Conservation (phyloP, 306 rosid species). For the Delonix regia region DNA sequence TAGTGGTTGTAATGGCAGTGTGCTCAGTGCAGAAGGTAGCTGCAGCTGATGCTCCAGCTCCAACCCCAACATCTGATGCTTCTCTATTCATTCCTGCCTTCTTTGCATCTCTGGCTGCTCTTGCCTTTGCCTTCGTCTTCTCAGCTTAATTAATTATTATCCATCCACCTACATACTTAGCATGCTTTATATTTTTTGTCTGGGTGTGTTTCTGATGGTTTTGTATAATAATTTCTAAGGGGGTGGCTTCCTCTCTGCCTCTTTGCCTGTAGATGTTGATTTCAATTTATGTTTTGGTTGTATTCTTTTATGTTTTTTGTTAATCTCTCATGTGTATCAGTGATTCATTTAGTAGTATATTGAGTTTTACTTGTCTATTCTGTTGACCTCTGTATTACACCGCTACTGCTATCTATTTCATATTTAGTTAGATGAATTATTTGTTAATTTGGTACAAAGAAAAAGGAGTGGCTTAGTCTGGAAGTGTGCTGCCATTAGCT, state of each 20-base stretch:
- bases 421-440: background rate
- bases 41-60: conserved; percentile 54
- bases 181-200: background rate
- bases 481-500: conserved; percentile 3
- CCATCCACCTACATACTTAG: no score
- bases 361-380: conserved; percentile 35
- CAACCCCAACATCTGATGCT: conserved; percentile 51
- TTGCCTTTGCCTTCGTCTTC: conserved; percentile 48
- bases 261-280: background rate
- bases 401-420: background rate
- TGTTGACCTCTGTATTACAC: background rate
- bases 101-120: conserved; percentile 45
- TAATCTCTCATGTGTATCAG: conserved; percentile 24
- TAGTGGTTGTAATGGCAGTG: conserved; percentile 43
- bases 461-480: background rate
- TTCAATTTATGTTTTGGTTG: background rate
- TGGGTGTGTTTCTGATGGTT: conserved; percentile 22
- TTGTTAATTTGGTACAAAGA: background rate
- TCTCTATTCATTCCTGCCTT: conserved; percentile 41
- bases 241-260: conserved; percentile 7
- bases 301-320: background rate
- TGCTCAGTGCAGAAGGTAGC: conserved; percentile 7
- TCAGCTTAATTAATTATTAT: background rate
- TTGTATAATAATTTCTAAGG: conserved; percentile 29
- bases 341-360: conserved; percentile 33